A percentile compares a stretch with the other conserved stretches of the same genome.
Conservation (phyloP, 169 alveolate species). For the Amoebophrya sp. region DNA sequence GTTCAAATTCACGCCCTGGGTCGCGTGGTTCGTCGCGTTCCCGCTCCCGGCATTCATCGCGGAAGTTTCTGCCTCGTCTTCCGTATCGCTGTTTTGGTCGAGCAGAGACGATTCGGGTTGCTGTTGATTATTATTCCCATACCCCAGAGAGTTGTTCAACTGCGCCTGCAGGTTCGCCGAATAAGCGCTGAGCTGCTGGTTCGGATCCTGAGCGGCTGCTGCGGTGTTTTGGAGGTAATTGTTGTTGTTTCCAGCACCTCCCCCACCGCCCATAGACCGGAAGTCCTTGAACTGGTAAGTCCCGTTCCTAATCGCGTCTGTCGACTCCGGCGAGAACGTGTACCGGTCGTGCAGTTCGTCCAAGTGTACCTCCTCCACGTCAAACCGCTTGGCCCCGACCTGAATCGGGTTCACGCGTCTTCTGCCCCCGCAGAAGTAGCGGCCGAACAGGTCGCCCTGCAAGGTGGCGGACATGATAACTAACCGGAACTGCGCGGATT, state of each 20-base stretch:
- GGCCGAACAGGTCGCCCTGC: constrained; percentile 44
- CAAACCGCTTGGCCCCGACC: neutral
- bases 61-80: neutral
- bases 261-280: neutral
- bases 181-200: no score
- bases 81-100: neutral
- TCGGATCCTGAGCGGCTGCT: no score
- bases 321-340: neutral
- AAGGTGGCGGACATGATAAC: constrained; percentile 58
- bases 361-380: neutral
- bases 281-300: neutral
- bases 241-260: no score
- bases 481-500: constrained; percentile 40
- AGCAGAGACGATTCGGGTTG: neutral
- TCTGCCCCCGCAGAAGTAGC: constrained; percentile 32
- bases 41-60: neutral
- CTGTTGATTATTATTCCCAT: neutral
- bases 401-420: constrained; percentile 7
- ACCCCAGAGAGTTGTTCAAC: no score
- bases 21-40: neutral
- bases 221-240: no score
- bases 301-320: neutral
- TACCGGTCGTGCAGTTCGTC: neutral
- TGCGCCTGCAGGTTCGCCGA: no score
- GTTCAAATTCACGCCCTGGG: neutral